Evolutionary conservation across 2,329 filamentous ascomycete species (phyloP).

Genomic region (Epichloe sibirici): DNA sequence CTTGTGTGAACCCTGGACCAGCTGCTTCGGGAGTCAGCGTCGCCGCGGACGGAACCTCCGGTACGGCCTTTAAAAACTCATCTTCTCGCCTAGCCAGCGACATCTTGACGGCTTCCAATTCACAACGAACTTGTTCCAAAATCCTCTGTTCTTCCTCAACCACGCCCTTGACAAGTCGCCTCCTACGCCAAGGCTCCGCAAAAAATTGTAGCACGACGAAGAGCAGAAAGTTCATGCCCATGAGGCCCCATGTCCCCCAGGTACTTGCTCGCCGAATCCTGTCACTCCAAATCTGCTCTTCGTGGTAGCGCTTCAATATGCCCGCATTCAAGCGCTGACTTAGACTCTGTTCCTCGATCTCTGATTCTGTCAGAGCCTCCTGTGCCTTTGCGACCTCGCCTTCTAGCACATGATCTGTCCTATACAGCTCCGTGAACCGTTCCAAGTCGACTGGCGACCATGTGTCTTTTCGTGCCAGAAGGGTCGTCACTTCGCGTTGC

Average conservation of each 20-base stretch:
- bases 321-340: constrained; percentile 63
- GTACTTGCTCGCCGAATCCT: constrained; percentile 93
- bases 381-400: constrained; percentile 65
- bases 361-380: constrained; percentile 59
- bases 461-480: constrained; percentile 85
- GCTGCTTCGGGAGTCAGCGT: background rate
- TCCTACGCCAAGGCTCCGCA: constrained; percentile 83
- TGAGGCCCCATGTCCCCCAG: constrained; percentile 96
- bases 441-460: constrained; percentile 85
- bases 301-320: constrained; percentile 87
- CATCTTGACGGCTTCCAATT: constrained; percentile 25
- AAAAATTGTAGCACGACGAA: constrained; percentile 79
- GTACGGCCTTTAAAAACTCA: constrained; percentile 5
- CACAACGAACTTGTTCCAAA: constrained; percentile 34
- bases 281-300: constrained; percentile 99
- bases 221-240: constrained; percentile 89
- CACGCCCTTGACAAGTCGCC: constrained; percentile 68
- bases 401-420: constrained; percentile 87
- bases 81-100: constrained; percentile 16
- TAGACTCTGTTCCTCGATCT: constrained; percentile 68
- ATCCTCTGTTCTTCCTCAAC: constrained; percentile 61
- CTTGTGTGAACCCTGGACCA: background rate
- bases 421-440: constrained; percentile 85
- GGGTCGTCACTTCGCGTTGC: constrained; percentile 88
- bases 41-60: constrained; percentile 4